Conservation (phyloP, 371 early-diverging fungal species). For the Nematocida displodere region DNA sequence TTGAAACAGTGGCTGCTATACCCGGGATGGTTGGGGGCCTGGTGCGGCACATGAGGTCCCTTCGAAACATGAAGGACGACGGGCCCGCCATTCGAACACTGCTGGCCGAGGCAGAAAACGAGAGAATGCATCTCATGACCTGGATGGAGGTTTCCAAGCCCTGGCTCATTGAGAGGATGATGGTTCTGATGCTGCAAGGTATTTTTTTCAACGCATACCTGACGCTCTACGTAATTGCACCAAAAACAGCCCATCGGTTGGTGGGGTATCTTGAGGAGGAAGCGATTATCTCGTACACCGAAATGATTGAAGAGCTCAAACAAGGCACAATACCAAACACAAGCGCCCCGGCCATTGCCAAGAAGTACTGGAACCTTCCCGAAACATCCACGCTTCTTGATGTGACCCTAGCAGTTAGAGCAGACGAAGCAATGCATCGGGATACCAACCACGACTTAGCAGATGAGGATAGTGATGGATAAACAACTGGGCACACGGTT, state of each 20-base stretch:
- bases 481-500: neutral
- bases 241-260: slow-evolving; percentile 76
- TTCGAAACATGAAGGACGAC: slow-evolving; percentile 75
- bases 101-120: slow-evolving; percentile 80
- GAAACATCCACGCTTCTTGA: slow-evolving; percentile 76
- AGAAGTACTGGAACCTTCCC: slow-evolving; percentile 78
- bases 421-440: slow-evolving; percentile 82
- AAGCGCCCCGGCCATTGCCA: slow-evolving; percentile 72
- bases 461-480: slow-evolving; percentile 11
- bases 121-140: slow-evolving; percentile 76
- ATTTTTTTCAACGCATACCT: slow-evolving; percentile 81
- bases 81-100: slow-evolving; percentile 77
- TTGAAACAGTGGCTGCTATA: slow-evolving; percentile 77
- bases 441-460: slow-evolving; percentile 73
- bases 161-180: slow-evolving; percentile 67
- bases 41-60: slow-evolving; percentile 73
- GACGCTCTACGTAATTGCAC: slow-evolving; percentile 73
- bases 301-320: slow-evolving; percentile 78
- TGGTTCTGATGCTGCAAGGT: slow-evolving; percentile 72
- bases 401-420: slow-evolving; percentile 81
- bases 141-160: slow-evolving; percentile 75
- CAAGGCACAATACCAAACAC: slow-evolving; percentile 70
- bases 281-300: slow-evolving; percentile 82
- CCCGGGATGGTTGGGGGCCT: slow-evolving; percentile 83
- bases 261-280: slow-evolving; percentile 73